Conservation (phyloP, 805 yeast genomes). For the Kazachstania africana region DNA sequence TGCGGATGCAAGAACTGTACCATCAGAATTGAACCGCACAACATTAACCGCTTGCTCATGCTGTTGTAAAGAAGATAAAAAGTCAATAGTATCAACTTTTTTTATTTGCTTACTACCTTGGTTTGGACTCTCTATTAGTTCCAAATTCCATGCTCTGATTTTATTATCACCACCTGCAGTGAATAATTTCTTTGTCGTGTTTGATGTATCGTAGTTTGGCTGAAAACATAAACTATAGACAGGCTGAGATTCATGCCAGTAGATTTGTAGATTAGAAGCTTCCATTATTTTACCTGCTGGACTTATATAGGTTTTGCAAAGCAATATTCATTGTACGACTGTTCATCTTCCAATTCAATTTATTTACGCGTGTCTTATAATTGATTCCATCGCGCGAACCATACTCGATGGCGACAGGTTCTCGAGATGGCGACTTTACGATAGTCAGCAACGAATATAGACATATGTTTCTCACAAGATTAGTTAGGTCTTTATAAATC, state of each 20-base stretch:
- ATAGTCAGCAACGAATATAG: too few relatives aligned
- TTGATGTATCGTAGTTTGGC: conserved; percentile 21
- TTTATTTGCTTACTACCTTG: conserved; percentile 9
- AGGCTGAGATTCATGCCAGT: conserved; percentile 52
- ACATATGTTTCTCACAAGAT: too few relatives aligned
- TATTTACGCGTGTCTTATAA: too few relatives aligned
- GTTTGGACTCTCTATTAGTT: too few relatives aligned
- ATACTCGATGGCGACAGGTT: too few relatives aligned
- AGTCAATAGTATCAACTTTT: conserved; percentile 44
- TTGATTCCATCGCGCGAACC: too few relatives aligned
- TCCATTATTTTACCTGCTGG: conserved; percentile 6
- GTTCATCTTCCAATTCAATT: too few relatives aligned
- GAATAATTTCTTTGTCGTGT: conserved; percentile 40
- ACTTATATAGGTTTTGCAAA: not conserved
- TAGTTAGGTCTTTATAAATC: too few relatives aligned
- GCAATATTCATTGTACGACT: too few relatives aligned
- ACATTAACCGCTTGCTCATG: conserved; percentile 94
- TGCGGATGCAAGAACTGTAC: conserved; percentile 70
- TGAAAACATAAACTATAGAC: conserved; percentile 60
- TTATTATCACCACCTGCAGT: conserved; percentile 95
- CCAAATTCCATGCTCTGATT: conserved; percentile 49
- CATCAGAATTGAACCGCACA: conserved; percentile 63
- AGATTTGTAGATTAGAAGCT: conserved; percentile 24
- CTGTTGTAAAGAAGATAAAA: conserved; percentile 67
- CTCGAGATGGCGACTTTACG: too few relatives aligned